Conservation (phyloP, 2,329 filamentous ascomycete species). For the Cytospora leucostoma region DNA sequence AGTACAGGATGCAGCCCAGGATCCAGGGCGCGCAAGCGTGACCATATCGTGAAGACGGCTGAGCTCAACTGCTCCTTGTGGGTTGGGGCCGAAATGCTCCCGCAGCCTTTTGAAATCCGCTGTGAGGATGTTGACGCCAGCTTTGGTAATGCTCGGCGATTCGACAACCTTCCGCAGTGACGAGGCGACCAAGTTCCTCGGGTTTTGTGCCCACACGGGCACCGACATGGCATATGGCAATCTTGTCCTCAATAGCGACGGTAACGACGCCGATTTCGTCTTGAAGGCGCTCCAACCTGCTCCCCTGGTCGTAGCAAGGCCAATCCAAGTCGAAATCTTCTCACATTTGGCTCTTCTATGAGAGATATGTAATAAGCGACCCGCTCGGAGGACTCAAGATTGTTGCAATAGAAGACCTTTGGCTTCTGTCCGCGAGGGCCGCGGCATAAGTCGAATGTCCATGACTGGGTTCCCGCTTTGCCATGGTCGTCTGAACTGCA, state of each 20-base stretch:
- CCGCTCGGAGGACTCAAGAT: neutral
- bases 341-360: neutral
- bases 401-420: slow-evolving; percentile 6
- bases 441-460: slow-evolving; percentile 10
- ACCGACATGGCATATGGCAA: slow-evolving; percentile 10
- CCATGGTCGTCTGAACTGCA: neutral
- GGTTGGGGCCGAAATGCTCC: slow-evolving; percentile 1
- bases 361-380: slow-evolving; percentile 1
- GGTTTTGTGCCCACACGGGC: slow-evolving; percentile 27
- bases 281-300: neutral
- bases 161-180: slow-evolving; percentile 5
- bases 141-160: neutral
- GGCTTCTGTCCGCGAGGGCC: slow-evolving; percentile 8
- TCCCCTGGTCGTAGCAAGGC: slow-evolving; percentile 8
- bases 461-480: slow-evolving; percentile 1
- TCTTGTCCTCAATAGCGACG: slow-evolving; percentile 11
- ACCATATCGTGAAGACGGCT: slow-evolving; percentile 18
- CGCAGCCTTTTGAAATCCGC: slow-evolving; percentile 13
- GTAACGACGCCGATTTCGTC: slow-evolving; percentile 8
- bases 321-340: slow-evolving; percentile 16
- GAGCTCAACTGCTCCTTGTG: slow-evolving; percentile 11
- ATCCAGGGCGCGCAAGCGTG: neutral
- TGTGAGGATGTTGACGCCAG: slow-evolving; percentile 12
- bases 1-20: slow-evolving; percentile 19
- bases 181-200: neutral